These are phyloP conservation scores for Calonectria pseudoturangicola DNA, from an alignment of 2,329 filamentous ascomycete genomes.

Conservation along the genomic window DNA sequence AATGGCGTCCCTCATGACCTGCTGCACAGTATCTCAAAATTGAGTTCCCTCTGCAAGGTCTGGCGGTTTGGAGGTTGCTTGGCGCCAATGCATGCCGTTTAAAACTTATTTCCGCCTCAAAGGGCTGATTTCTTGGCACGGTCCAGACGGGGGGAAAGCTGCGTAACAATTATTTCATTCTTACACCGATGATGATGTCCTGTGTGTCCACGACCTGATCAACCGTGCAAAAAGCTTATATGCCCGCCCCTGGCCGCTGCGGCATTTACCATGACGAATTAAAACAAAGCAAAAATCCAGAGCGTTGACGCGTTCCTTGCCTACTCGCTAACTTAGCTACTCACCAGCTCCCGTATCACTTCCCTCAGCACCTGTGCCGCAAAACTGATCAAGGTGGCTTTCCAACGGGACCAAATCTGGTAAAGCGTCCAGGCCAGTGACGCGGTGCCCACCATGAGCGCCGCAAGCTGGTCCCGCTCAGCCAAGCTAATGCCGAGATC, in stretches of 20 bases:
- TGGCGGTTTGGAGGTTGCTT: background rate
- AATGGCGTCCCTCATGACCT: background rate
- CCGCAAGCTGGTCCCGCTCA: constrained; percentile 37
- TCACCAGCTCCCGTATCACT: background rate
- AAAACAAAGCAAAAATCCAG: background rate
- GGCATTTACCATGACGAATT: too few species aligned
- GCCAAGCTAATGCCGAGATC: constrained; percentile 33
- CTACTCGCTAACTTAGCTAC: background rate
- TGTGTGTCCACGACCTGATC: too few species aligned
- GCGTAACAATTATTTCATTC: constrained; percentile 11
- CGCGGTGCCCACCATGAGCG: constrained; percentile 28
- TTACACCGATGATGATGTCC: background rate
- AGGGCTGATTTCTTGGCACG: background rate
- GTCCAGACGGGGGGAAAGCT: too few species aligned
- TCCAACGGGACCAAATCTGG: constrained; percentile 14
- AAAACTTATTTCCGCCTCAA: background rate
- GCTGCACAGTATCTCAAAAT: background rate
- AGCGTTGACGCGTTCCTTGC: too few species aligned
- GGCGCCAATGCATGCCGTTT: background rate
- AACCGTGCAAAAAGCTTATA: too few species aligned
- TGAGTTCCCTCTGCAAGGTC: background rate
- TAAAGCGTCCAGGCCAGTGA: constrained; percentile 22
- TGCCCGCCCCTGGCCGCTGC: too few species aligned
- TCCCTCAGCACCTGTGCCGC: background rate
- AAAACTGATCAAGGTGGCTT: background rate